Evolutionary conservation across 2,329 filamentous ascomycete species (phyloP).

Genomic region (Aphanoascus verrucosus): DNA sequence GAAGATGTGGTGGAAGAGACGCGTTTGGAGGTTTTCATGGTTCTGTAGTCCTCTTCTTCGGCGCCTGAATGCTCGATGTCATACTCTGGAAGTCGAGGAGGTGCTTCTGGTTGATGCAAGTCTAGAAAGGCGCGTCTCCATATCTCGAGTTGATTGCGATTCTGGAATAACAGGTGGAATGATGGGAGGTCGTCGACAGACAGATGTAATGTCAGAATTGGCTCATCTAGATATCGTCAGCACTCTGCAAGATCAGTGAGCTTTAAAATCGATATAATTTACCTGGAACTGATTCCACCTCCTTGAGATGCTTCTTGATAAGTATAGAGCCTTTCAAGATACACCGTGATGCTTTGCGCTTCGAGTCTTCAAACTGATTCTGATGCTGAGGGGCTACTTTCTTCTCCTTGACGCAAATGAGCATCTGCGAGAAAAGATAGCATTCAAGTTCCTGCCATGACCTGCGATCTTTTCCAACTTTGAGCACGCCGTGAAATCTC

Average conservation of each 20-base stretch:
- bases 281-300: slow-evolving; percentile 58
- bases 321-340: slow-evolving; percentile 94
- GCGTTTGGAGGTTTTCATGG: slow-evolving; percentile 48
- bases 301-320: slow-evolving; percentile 94
- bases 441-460: slow-evolving; percentile 98
- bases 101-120: slow-evolving; percentile 58
- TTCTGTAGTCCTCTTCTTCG: slow-evolving; percentile 77
- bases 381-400: slow-evolving; percentile 46
- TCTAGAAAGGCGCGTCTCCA: slow-evolving; percentile 85
- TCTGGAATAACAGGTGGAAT: slow-evolving; percentile 85
- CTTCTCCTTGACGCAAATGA: slow-evolving; percentile 98
- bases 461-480: slow-evolving; percentile 89
- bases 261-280: slow-evolving; percentile 13
- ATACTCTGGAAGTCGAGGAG: slow-evolving; percentile 59
- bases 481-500: slow-evolving; percentile 75
- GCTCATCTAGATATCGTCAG: slow-evolving; percentile 49
- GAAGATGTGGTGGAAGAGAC: slow-evolving; percentile 74
- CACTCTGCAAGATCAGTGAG: background rate
- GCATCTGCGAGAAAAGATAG: slow-evolving; percentile 95
- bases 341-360: slow-evolving; percentile 60
- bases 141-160: slow-evolving; percentile 69
- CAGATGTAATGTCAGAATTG: slow-evolving; percentile 76
- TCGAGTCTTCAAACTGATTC: slow-evolving; percentile 50
- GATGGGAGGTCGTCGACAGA: slow-evolving; percentile 86
- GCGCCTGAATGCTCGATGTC: slow-evolving; percentile 70